Evolutionary conservation across 2,329 filamentous ascomycete species (phyloP), one percentile per base, ranked within the genome.

Genomic region (Trichoderma pleuroti): DNA sequence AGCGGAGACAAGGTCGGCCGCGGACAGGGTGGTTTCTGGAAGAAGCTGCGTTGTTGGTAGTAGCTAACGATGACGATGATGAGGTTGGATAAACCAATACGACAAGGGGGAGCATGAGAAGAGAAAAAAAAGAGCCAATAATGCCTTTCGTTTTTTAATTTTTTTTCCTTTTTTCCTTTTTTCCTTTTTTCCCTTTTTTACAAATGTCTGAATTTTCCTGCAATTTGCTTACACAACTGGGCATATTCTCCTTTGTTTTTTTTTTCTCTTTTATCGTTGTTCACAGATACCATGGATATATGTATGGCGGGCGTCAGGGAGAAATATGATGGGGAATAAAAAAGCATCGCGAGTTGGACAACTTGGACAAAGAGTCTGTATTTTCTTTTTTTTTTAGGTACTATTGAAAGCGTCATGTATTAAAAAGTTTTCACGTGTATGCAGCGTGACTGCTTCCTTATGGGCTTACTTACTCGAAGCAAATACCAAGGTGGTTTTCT

Each of bases 41-140:
- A 81, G 79, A 86, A 81, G 75, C 76, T 88, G 74, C 80, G 86
- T 77, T 90, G 82, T 74, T 89, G 87, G 87, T 89, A 74, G 28
- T 3, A 5, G 28, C 7, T 12, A 2, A 14, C 21, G 54, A 46
- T 28, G 54, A 32, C 24, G 28, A 69, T 26, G n/a, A 39, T 54
- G 34, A 60, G 10, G 16, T 21, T 11, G 8, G n/a, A 24, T 52
- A 24, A 14, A 52, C 46, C n/a, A 24, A 9, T 14, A 52, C 9
- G 46, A 18, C 21, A 24, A 39, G 4, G 39, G 52, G 30, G n/a
- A 21, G 34, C 11, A 10, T 21, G 21, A 28, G 39, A 24, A 59
- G 30, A 56, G 28, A 56, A 34, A 68, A 42, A 59, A 32, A 28
- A 42, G 18, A 42, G 39, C 12, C 36, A 34, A 30, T 30, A 34